Conservation (phyloP, 805 yeast genomes). For the Zygotorulaspora florentina region DNA sequence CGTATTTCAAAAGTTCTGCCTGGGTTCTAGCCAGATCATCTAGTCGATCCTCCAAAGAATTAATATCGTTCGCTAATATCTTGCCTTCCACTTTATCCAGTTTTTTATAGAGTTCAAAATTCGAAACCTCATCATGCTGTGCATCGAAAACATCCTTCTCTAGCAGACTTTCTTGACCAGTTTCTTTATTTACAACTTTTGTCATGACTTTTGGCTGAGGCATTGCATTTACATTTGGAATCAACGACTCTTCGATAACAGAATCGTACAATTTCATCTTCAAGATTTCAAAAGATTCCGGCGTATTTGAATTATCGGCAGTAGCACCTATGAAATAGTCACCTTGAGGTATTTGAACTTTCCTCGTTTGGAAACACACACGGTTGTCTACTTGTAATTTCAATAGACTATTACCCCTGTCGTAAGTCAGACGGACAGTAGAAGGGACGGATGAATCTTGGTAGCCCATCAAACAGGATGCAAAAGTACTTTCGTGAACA, state of each 20-base stretch:
- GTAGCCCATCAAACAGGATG: conserved; percentile 54
- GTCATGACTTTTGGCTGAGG: conserved; percentile 44
- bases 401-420: conserved; percentile 40
- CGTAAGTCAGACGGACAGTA: conserved; percentile 61
- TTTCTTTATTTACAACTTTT: conserved; percentile 37
- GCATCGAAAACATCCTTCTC: conserved; percentile 28
- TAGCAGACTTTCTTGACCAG: conserved; percentile 33
- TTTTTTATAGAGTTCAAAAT: conserved; percentile 28
- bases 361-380: conserved; percentile 62
- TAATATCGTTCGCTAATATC: conserved; percentile 34
- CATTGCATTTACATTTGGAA: conserved; percentile 50
- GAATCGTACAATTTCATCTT: conserved; percentile 52
- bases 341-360: conserved; percentile 43
- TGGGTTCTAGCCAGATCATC: conserved; percentile 25
- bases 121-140: conserved; percentile 20
- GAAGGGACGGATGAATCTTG: conserved; percentile 69
- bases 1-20: conserved; percentile 20
- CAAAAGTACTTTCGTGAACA: conserved; percentile 40
- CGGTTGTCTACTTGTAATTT: conserved; percentile 71
- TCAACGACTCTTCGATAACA: conserved; percentile 51
- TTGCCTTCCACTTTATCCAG: conserved; percentile 34
- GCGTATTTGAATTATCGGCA: conserved; percentile 41
- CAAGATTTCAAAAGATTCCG: conserved; percentile 64
- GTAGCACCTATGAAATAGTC: conserved; percentile 50
- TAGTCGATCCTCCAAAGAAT: conserved; percentile 23